A percentile compares a stretch with the other conserved stretches of the same genome.
These are phyloP conservation scores for Groenewaldozyma tartarivorans DNA, from an alignment of 805 yeast genomes.

Conservation along the genomic window DNA sequence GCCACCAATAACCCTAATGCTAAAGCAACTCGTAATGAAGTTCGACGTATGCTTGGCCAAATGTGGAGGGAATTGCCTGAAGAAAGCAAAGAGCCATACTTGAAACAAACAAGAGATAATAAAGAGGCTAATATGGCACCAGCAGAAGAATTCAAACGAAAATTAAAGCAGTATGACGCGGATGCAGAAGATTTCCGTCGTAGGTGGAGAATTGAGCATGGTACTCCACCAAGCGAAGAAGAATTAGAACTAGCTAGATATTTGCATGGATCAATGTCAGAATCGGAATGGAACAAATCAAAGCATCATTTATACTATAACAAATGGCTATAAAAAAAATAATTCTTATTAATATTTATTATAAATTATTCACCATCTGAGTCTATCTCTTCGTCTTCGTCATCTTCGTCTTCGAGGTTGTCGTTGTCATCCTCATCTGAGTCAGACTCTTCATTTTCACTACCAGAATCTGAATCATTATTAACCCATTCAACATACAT, in stretches of 20 bases:
- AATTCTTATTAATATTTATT: neutral
- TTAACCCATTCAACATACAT: conserved; percentile 81
- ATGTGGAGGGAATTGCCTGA: conserved; percentile 33
- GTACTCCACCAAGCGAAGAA: conserved; percentile 22
- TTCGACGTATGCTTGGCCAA: conserved; percentile 30
- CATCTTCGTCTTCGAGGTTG: conserved; percentile 23
- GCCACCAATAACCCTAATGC: conserved; percentile 23
- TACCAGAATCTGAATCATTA: conserved; percentile 32
- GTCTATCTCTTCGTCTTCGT: conserved; percentile 16
- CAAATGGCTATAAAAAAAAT: neutral
- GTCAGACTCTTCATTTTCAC: conserved; percentile 37
- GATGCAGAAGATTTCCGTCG: conserved; percentile 30
- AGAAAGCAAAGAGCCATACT: conserved; percentile 28
- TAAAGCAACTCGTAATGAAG: conserved; percentile 31
- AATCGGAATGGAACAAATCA: neutral
- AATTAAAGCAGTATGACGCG: conserved; percentile 26
- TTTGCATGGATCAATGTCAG: conserved; percentile 7
- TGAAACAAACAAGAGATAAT: conserved; percentile 26
- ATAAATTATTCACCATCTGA: conserved; percentile 8
- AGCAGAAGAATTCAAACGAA: conserved; percentile 25
- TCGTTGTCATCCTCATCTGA: conserved; percentile 24
- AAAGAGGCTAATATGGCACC: conserved; percentile 27
- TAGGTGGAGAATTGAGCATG: conserved; percentile 30
- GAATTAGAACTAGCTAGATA: conserved; percentile 17
- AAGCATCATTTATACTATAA: conserved; percentile 1